Base-by-base conservation (phyloP, 345 rosid genomes). In the Corymbia maculata region DNA sequence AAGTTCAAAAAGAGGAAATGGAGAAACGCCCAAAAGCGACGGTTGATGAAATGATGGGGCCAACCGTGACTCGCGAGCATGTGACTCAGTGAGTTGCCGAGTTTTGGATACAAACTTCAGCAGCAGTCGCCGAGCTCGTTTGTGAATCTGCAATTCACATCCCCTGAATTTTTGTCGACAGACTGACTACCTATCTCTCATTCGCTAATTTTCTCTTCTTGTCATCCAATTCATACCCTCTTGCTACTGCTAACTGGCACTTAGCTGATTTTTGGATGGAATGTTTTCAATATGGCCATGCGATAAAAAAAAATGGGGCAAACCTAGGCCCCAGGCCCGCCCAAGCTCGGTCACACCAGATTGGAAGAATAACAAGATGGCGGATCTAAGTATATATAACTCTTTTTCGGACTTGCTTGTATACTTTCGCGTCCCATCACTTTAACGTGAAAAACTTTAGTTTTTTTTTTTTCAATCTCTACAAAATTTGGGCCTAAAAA, bases 381-480 rank as follows among this genome's bases (percentile, higher is more conserved):
- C 6, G 2, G 7, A 16, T 70, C 1, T 16, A 70, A 68, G 45
- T 32, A 17, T 16, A 17, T 16, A 32, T 36, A 8, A 16, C 13
- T 1, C 22, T 24, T 8, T 70, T 17, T 70, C 5, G 3, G 45
- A 70, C 1, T 19, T 36, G 7, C 24, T 36, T 7, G 22, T 9
- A 9, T 17, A 70, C 2, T 17, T 36, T 61, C 22, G 16, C 21
- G 4, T 36, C 2, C 4, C 5, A 36, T 17, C 13, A 0, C 0
- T 16, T 2, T 2, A 59, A 0, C 4, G 8, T 15, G 15, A 19
- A 30, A n/a, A 17, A 15, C 2, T 28, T 14, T 66, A 8, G 44
- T 4, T 10, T 59, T 4, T 13, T 28, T 64, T 28, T 21, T n/a
- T 64, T 64, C 2, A 6, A 4, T n/a, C 19, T 0, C 6, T 12